Conservation (phyloP, 352 stramenopile species). For the Phytophthora ramorum region DNA sequence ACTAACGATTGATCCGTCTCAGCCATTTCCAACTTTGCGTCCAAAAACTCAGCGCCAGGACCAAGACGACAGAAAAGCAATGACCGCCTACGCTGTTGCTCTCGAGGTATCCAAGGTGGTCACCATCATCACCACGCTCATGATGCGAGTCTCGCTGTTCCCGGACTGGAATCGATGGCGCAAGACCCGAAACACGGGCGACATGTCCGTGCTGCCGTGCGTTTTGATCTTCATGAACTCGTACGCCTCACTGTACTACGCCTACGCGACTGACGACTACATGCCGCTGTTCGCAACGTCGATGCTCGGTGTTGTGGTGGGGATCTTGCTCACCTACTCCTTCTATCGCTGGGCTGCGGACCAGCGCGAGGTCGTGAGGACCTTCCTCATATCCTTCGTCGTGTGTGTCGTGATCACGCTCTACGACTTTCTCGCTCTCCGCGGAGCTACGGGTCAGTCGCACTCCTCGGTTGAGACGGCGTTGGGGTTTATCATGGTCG, state of each 20-base stretch:
- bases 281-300: constrained; percentile 35
- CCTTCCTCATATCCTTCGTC: constrained; percentile 1
- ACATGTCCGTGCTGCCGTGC: constrained; percentile 34
- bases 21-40: constrained; percentile 18
- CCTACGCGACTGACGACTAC: constrained; percentile 25
- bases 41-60: constrained; percentile 2
- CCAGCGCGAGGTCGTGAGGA: constrained; percentile 12
- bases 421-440: constrained; percentile 39
- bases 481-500: constrained; percentile 52
- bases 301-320: constrained; percentile 27
- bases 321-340: constrained; percentile 18
- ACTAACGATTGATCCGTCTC: not conserved
- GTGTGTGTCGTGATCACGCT: constrained; percentile 27
- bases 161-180: constrained; percentile 40
- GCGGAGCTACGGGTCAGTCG: constrained; percentile 29
- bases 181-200: constrained; percentile 27
- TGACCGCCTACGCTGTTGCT: constrained; percentile 1
- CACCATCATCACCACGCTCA: constrained; percentile 40
- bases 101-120: constrained; percentile 29
- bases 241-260: constrained; percentile 35
- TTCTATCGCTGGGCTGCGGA: constrained; percentile 30
- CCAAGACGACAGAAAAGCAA: not conserved
- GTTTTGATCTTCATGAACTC: constrained; percentile 41
- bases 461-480: constrained; percentile 28
- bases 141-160: constrained; percentile 41